A percentile compares a stretch with the other conserved stretches of the same genome.
Conservation (phyloP, 164 flowering plant species). For the Protea cynaroides region DNA sequence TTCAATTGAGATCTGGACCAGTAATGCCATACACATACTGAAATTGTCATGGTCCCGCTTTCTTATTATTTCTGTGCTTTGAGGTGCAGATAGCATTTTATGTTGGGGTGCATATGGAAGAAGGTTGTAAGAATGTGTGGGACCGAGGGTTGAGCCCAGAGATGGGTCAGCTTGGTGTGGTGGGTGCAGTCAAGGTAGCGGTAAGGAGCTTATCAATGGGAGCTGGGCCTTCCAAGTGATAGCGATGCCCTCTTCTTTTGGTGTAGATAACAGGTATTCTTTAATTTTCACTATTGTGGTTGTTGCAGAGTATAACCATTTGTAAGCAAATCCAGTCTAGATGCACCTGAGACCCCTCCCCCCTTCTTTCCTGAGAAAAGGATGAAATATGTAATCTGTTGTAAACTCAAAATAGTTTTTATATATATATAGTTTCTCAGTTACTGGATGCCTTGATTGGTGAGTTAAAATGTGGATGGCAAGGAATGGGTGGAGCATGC, state of each 20-base stretch:
- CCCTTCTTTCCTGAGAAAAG: no score
- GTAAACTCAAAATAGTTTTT: background rate
- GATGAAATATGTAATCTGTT: background rate
- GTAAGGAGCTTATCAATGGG: conserved; percentile 54
- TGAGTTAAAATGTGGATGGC: no score
- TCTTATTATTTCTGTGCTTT: background rate
- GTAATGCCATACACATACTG: background rate
- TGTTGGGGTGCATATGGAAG: conserved; percentile 71
- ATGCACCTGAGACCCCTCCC: background rate
- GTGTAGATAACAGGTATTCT: conserved; percentile 5
- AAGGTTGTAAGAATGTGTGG: conserved; percentile 27
- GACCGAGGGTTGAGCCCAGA: conserved; percentile 45
- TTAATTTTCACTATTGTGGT: background rate
- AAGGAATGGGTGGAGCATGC: no score
- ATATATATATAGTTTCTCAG: no score
- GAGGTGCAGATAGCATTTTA: conserved; percentile 69
- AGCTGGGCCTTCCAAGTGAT: conserved; percentile 47
- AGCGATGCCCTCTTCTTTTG: conserved; percentile 9
- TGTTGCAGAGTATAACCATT: background rate
- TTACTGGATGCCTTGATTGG: no score
- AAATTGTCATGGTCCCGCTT: background rate
- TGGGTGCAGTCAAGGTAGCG: conserved; percentile 85
- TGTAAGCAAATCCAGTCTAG: background rate
- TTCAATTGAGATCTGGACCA: background rate
- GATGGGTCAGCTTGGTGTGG: conserved; percentile 59